Percentiles rank a stretch among this genome's conserved stretches.
Evolutionary conservation across 768 basidiomycete genomes (phyloP).

Genomic region (Mycena crocata): DNA sequence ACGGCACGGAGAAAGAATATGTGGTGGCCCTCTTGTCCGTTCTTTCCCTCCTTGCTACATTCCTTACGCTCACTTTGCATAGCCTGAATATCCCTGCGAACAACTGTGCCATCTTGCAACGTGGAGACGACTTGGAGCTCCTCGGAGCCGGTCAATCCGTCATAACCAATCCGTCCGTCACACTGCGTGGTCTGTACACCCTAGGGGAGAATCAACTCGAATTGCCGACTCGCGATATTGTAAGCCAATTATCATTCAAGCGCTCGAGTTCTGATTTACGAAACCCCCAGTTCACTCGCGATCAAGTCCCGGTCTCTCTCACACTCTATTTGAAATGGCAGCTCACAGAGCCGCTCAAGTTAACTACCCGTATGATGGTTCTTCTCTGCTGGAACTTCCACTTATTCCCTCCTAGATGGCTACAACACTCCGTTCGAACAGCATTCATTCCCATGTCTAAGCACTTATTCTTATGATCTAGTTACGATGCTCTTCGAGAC

Average conservation of each 20-base stretch:
- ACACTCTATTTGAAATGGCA: constrained; percentile 89
- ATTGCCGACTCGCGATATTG: constrained; percentile 92
- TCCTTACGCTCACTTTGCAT: constrained; percentile 5
- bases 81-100: constrained; percentile 88
- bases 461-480: neutral
- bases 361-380: constrained; percentile 66
- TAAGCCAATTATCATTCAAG: constrained; percentile 45
- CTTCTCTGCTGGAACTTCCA: neutral
- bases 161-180: constrained; percentile 87
- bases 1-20: constrained; percentile 65
- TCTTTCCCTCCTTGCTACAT: neutral
- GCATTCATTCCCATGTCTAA: constrained; percentile 47
- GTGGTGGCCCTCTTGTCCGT: constrained; percentile 83
- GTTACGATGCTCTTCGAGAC: constrained; percentile 53
- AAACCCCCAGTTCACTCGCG: constrained; percentile 75
- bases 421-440: constrained; percentile 86
- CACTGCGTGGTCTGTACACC: constrained; percentile 82
- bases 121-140: constrained; percentile 82
- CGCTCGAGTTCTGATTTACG: neutral
- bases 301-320: constrained; percentile 87
- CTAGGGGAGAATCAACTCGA: constrained; percentile 87
- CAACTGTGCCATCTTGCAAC: constrained; percentile 88
- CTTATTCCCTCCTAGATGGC: constrained; percentile 55
- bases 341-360: constrained; percentile 63
- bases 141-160: constrained; percentile 87